Evolutionary conservation across 2,329 filamentous ascomycete genomes (phyloP).

Genomic region (Fusarium sacchari): DNA sequence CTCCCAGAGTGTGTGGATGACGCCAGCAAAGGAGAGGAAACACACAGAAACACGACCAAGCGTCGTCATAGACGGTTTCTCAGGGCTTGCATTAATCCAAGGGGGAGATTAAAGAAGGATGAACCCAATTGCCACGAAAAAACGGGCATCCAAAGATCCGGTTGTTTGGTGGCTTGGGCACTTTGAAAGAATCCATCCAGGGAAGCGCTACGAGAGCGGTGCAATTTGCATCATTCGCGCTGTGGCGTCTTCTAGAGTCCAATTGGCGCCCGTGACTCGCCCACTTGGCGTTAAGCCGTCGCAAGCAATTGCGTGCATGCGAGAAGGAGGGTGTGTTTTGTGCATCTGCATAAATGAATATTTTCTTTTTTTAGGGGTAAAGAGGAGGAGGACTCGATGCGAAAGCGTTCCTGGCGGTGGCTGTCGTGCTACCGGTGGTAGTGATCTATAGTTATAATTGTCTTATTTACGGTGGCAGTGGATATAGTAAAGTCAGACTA

Average conservation of each 20-base stretch:
- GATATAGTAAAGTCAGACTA: too few relatives aligned
- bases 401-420: neutral
- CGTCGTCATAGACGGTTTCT: slow-evolving; percentile 19
- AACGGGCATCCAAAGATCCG: slow-evolving; percentile 19
- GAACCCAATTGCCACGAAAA: slow-evolving; percentile 29
- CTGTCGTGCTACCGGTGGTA: neutral
- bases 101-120: slow-evolving; percentile 31
- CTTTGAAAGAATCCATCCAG: neutral
- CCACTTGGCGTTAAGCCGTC: slow-evolving; percentile 17
- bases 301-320: neutral
- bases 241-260: slow-evolving; percentile 27
- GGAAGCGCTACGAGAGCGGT: neutral
- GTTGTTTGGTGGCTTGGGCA: neutral
- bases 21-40: neutral
- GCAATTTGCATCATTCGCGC: slow-evolving; percentile 22
- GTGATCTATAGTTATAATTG: neutral
- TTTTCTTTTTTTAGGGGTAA: neutral
- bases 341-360: slow-evolving; percentile 11
- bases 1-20: neutral
- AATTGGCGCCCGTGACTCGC: neutral
- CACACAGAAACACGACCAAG: slow-evolving; percentile 1
- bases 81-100: slow-evolving; percentile 12
- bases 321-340: slow-evolving; percentile 3
- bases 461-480: neutral
- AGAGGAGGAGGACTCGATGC: neutral